A percentile compares a stretch with the other conserved stretches of the same genome.
Conservation (phyloP, 495 filamentous ascomycete genomes). For the Lichenothelia convexa region DNA sequence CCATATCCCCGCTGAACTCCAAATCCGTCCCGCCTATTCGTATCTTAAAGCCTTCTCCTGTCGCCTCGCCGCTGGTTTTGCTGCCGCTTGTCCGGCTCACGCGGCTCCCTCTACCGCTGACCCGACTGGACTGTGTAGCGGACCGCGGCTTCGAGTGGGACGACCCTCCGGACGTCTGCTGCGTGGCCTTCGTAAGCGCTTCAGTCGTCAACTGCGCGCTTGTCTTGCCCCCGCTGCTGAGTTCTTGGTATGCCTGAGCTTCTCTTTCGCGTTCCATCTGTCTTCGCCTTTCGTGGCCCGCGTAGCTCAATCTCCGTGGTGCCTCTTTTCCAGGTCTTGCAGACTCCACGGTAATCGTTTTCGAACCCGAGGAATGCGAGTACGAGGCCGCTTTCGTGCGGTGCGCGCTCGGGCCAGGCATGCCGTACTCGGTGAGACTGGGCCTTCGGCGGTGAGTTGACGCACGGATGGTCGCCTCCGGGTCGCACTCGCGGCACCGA, state of each 20-base stretch:
- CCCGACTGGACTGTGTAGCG: background rate
- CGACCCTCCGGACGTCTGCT: background rate
- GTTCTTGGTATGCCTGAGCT: background rate
- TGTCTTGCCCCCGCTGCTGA: background rate
- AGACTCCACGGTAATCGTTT: constrained; percentile 1
- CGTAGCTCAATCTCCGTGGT: background rate
- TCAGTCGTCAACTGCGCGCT: background rate
- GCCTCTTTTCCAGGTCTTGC: background rate
- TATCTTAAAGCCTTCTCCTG: background rate
- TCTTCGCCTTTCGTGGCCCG: background rate
- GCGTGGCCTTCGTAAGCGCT: background rate
- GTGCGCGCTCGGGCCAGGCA: background rate
- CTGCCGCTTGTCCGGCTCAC: background rate
- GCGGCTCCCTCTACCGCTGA: too few species aligned
- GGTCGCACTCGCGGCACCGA: constrained; percentile 7
- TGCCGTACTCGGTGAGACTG: background rate
- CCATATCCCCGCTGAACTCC: background rate
- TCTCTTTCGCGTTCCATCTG: background rate
- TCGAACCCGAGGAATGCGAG: background rate
- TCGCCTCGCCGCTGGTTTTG: background rate
- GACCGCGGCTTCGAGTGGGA: background rate
- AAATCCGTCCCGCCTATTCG: background rate
- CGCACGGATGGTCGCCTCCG: constrained; percentile 4
- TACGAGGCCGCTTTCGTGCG: background rate
- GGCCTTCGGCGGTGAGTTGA: background rate